These are phyloP conservation scores for Aspergillus spinulosporus DNA, from an alignment of 2,329 filamentous ascomycete genomes.

Conservation along the genomic window DNA sequence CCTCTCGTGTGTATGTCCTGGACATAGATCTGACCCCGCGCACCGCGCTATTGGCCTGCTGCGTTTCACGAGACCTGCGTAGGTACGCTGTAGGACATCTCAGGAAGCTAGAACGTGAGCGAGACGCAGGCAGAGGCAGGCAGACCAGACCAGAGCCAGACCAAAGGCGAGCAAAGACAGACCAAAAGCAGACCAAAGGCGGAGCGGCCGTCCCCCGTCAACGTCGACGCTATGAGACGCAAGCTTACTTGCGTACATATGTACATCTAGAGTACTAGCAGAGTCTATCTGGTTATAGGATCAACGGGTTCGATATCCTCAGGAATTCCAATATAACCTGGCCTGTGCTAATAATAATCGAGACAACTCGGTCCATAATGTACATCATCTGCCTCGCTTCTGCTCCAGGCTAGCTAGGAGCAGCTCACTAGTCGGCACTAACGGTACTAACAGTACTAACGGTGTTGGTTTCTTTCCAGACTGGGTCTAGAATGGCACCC, in stretches of 20 bases:
- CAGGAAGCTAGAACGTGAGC: neutral
- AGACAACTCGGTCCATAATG: neutral
- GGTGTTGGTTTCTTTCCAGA: neutral
- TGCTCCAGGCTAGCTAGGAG: neutral
- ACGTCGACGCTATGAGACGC: neutral
- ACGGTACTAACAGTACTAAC: neutral
- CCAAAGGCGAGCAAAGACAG: no score
- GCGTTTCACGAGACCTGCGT: slow-evolving; percentile 8
- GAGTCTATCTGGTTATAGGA: neutral
- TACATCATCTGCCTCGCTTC: neutral
- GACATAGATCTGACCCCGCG: neutral
- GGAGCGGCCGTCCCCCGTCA: no score
- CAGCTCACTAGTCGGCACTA: neutral
- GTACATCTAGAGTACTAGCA: neutral
- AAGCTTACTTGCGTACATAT: slow-evolving; percentile 3
- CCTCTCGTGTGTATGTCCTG: neutral
- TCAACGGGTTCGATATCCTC: neutral
- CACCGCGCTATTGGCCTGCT: slow-evolving; percentile 5
- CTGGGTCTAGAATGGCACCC: neutral
- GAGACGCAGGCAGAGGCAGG: neutral
- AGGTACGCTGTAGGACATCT: slow-evolving; percentile 7
- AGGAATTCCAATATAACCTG: neutral
- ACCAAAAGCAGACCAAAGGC: no score
- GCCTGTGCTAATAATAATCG: neutral
- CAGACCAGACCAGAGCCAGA: no score